Conservation (phyloP, 2,329 filamentous ascomycete species). For the Reticulascus tulasneorum region DNA sequence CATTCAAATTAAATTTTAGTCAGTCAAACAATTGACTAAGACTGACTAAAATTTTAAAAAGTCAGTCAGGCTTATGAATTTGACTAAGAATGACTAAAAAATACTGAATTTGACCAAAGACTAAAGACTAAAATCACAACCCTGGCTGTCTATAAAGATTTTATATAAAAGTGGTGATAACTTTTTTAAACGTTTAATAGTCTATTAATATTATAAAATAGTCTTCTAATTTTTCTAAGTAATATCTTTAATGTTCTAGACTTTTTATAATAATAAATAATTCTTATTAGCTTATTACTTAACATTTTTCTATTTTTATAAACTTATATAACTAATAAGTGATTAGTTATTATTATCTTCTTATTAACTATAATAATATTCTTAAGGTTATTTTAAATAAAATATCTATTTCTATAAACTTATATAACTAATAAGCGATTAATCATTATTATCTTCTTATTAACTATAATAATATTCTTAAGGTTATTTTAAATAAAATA, state of each 20-base stretch:
- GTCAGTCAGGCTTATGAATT: background rate
- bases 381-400: background rate
- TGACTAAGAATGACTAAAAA: background rate
- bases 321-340: background rate
- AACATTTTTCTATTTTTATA: background rate
- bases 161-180: background rate
- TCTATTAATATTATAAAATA: background rate
- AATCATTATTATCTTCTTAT: background rate
- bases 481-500: conserved; percentile 1
- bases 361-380: conserved; percentile 2
- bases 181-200: background rate
- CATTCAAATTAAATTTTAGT: background rate
- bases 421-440: background rate
- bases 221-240: background rate
- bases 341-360: background rate
- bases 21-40: background rate
- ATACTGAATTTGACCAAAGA: background rate
- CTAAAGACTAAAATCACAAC: background rate
- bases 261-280: background rate
- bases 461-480: conserved; percentile 1
- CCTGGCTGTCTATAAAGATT: background rate
- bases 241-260: background rate
- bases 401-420: background rate
- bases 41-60: background rate
- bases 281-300: background rate